Percentiles rank a stretch among this genome's conserved stretches.
These are phyloP conservation scores for Melanomma pulvis-pyrius DNA, from an alignment of 495 filamentous ascomycete genomes.

Conservation along the genomic window DNA sequence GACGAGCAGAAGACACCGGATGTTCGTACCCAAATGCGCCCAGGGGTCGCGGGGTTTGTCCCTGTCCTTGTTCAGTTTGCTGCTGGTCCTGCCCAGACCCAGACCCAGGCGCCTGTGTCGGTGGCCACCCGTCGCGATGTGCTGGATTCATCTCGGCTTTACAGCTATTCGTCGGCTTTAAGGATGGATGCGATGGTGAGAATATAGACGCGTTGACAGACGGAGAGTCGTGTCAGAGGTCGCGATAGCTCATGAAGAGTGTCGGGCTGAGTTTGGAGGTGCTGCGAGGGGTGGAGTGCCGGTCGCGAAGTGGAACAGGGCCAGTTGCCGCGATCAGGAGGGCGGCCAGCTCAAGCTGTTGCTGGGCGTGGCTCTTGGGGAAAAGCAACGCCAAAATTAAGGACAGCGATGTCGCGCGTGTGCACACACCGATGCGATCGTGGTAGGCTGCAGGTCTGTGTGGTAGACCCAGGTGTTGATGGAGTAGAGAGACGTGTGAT, in stretches of 20 bases:
- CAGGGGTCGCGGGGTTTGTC: conserved; percentile 33
- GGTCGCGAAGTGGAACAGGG: background rate
- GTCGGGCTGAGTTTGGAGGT: background rate
- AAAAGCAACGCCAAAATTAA: background rate
- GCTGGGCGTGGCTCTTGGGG: background rate
- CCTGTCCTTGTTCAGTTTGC: conserved; percentile 34
- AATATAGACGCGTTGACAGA: conserved; percentile 12
- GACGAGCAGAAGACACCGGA: background rate
- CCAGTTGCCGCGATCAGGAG: conserved; percentile 3
- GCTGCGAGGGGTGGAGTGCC: background rate
- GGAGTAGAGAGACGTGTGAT: background rate
- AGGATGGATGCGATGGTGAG: conserved; percentile 8
- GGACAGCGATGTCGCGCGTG: background rate
- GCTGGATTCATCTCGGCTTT: conserved; percentile 41
- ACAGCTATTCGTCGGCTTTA: conserved; percentile 25
- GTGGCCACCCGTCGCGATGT: conserved; percentile 41
- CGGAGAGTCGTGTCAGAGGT: background rate
- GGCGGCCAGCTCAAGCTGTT: conserved; percentile 8
- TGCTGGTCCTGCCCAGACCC: conserved; percentile 24
- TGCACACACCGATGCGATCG: background rate
- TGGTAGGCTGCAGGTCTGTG: background rate
- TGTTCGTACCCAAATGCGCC: conserved; percentile 34
- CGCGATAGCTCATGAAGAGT: conserved; percentile 32
- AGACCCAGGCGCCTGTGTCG: conserved; percentile 30
- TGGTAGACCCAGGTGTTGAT: background rate